A percentile compares a stretch with the other conserved stretches of the same genome.
Evolutionary conservation across 306 rosid species (phyloP).

Genomic region (Medicago arabica): DNA sequence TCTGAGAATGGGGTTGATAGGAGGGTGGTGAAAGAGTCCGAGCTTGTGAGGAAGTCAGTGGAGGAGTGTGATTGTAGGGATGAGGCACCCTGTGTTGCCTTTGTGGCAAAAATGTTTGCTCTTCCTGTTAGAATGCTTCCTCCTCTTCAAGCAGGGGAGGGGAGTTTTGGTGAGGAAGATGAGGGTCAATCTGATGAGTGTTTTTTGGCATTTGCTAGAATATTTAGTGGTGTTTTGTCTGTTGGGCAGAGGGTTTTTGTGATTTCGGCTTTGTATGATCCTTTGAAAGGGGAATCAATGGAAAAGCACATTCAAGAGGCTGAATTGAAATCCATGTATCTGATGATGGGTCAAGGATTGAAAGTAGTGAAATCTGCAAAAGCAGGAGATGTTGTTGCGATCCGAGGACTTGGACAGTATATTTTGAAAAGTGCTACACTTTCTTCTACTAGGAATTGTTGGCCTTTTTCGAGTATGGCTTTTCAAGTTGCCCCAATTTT

Average conservation of each 20-base stretch:
- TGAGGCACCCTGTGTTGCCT: conserved; percentile 81
- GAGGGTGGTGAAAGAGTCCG: conserved; percentile 20
- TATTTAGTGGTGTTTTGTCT: conserved; percentile 80
- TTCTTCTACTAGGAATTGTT: conserved; percentile 76
- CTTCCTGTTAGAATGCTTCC: conserved; percentile 73
- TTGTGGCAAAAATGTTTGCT: conserved; percentile 95
- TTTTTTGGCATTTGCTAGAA: conserved; percentile 88
- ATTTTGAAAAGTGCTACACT: conserved; percentile 92
- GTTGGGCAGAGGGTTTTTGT: conserved; percentile 77
- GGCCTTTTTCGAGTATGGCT: conserved; percentile 94
- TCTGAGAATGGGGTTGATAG: conserved; percentile 32
- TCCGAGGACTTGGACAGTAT: conserved; percentile 88
- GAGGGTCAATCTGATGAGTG: conserved; percentile 84
- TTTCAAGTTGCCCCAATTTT: conserved; percentile 84
- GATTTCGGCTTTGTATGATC: conserved; percentile 91
- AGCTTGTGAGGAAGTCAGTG: conserved; percentile 18
- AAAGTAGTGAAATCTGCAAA: conserved; percentile 67
- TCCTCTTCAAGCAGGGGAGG: conserved; percentile 56
- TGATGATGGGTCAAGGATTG: conserved; percentile 97
- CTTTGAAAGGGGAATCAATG: conserved; percentile 73
- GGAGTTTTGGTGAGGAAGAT: conserved; percentile 55
- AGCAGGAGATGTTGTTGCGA: conserved; percentile 91
- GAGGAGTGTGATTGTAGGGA: conserved; percentile 62
- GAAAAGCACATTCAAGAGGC: conserved; percentile 87
- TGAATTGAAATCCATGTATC: conserved; percentile 69